These are phyloP conservation scores for Parascedosporium putredinis DNA, from an alignment of 2,329 filamentous ascomycete species.

Conservation along the genomic window DNA sequence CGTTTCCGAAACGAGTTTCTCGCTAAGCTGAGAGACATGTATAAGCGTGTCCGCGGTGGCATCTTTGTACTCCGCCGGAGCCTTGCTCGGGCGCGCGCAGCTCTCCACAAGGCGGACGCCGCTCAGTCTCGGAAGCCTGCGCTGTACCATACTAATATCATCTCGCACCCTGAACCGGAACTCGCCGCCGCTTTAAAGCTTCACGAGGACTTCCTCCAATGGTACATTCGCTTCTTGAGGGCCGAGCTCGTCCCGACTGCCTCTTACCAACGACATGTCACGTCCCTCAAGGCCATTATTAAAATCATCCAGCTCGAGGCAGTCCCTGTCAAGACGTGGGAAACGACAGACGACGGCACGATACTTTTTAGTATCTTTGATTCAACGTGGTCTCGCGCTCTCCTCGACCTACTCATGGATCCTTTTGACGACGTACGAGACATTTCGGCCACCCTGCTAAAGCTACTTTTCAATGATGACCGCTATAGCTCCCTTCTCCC, in stretches of 20 bases:
- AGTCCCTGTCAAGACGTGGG: conserved; percentile 36
- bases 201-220: conserved; percentile 57
- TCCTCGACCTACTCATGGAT: conserved; percentile 75
- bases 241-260: conserved; percentile 67
- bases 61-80: conserved; percentile 44
- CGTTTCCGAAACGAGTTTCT: conserved; percentile 77
- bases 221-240: conserved; percentile 64
- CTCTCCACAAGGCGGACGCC: neutral
- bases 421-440: conserved; percentile 87
- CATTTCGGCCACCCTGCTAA: conserved; percentile 38
- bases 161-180: conserved; percentile 26
- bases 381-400: conserved; percentile 43
- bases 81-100: conserved; percentile 15
- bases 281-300: conserved; percentile 60
- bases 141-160: conserved; percentile 27
- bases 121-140: conserved; percentile 18
- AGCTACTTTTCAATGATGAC: conserved; percentile 33
- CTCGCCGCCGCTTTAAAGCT: conserved; percentile 30
- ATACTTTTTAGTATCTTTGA: conserved; percentile 34
- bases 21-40: conserved; percentile 62
- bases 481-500: conserved; percentile 16
- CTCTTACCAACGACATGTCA: conserved; percentile 84
- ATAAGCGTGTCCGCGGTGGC: conserved; percentile 62
- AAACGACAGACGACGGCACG: conserved; percentile 26
- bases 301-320: conserved; percentile 60